Percentiles rank a stretch among this genome's conserved stretches.
Evolutionary conservation across 2,329 filamentous ascomycete species (phyloP).

Genomic region (Diplocarpon rosae): DNA sequence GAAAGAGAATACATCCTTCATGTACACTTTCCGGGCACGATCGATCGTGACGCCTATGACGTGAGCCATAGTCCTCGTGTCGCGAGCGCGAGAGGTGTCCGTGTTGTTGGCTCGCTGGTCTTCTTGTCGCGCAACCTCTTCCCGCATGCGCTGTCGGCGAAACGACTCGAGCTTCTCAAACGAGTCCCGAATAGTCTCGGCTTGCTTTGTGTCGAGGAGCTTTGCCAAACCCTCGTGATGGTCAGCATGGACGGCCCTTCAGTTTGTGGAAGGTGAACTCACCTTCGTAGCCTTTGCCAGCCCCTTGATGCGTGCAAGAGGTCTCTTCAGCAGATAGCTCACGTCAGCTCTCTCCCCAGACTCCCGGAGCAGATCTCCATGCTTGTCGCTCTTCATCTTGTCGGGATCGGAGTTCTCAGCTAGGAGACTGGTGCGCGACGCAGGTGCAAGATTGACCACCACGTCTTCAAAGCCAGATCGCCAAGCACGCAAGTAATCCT

Average conservation of each 20-base stretch:
- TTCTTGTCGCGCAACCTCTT: constrained; percentile 61
- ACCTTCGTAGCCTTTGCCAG: constrained; percentile 75
- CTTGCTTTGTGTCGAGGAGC: constrained; percentile 34
- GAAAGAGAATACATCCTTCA: constrained; percentile 82
- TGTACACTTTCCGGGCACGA: constrained; percentile 68
- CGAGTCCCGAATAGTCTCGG: constrained; percentile 29
- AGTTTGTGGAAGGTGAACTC: constrained; percentile 11
- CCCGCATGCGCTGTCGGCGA: constrained; percentile 61
- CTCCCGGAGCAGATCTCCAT: constrained; percentile 47
- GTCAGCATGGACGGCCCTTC: constrained; percentile 5
- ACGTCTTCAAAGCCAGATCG: constrained; percentile 89
- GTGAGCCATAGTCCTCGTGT: constrained; percentile 65
- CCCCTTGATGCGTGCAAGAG: constrained; percentile 78
- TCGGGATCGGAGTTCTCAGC: constrained; percentile 45
- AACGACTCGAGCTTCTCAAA: constrained; percentile 61
- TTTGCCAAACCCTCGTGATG: constrained; percentile 15
- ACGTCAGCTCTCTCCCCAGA: constrained; percentile 89
- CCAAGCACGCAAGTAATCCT: constrained; percentile 80
- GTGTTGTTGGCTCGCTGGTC: constrained; percentile 82
- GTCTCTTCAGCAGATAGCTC: constrained; percentile 81
- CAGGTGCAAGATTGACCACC: constrained; percentile 80
- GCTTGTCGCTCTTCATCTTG: constrained; percentile 48
- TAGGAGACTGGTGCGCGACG: constrained; percentile 38
- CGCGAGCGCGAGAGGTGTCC: constrained; percentile 68
- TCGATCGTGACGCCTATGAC: constrained; percentile 63